Evolutionary conservation across 2,329 filamentous ascomycete species (phyloP).

Genomic region (Cadophora sp.): DNA sequence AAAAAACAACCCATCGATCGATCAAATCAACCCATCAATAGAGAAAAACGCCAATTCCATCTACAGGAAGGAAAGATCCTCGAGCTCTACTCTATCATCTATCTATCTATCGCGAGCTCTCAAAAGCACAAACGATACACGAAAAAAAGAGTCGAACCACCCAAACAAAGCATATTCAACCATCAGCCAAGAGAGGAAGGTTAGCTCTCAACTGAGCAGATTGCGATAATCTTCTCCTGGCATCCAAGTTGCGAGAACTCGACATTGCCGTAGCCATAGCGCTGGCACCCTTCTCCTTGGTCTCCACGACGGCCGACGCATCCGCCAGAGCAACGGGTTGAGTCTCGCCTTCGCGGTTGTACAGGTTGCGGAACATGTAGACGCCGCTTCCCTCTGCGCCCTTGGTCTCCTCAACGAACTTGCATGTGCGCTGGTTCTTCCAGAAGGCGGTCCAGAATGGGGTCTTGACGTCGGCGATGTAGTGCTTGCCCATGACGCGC

Average conservation of each 20-base stretch:
- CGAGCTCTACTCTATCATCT: background rate
- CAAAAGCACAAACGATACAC: conserved; percentile 1
- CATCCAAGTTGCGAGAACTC: conserved; percentile 38
- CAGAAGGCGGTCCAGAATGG: conserved; percentile 47
- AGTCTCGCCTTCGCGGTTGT: conserved; percentile 39
- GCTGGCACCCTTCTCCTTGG: conserved; percentile 25
- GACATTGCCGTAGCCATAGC: conserved; percentile 41
- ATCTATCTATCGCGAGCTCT: background rate
- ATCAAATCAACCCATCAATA: background rate
- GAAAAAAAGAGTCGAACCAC: background rate
- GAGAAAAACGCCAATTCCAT: conserved; percentile 1
- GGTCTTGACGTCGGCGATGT: conserved; percentile 50
- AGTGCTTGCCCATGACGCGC: conserved; percentile 61
- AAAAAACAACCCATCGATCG: no score
- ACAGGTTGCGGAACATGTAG: conserved; percentile 45
- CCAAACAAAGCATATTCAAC: background rate
- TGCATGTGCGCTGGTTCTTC: conserved; percentile 44
- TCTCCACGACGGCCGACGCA: conserved; percentile 19
- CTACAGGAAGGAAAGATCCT: background rate
- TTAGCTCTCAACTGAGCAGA: conserved; percentile 40
- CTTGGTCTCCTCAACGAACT: conserved; percentile 46
- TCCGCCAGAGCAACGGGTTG: conserved; percentile 34
- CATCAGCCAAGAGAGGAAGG: conserved; percentile 41
- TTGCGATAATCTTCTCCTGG: conserved; percentile 40
- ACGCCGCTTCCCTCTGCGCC: conserved; percentile 45